These are phyloP conservation scores for Leptographium wingfieldii DNA, from an alignment of 2,329 filamentous ascomycete genomes.

Conservation along the genomic window DNA sequence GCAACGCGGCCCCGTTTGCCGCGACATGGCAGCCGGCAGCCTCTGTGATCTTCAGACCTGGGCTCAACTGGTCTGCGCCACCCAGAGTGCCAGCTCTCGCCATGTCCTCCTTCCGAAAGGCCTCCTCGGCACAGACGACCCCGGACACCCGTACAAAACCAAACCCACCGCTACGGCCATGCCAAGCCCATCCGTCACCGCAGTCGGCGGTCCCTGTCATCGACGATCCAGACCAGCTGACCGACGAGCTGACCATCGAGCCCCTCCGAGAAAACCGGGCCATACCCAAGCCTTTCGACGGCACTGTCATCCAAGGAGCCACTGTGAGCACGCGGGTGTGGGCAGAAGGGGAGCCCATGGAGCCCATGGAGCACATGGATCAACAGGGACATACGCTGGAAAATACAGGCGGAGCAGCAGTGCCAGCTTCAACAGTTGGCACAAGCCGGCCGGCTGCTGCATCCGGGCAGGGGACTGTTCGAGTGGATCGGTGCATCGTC, in stretches of 20 bases:
- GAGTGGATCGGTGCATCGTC: background rate
- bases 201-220: background rate
- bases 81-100: background rate
- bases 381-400: background rate
- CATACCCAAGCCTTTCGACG: background rate
- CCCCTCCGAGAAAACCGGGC: background rate
- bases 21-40: background rate
- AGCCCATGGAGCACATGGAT: background rate
- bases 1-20: background rate
- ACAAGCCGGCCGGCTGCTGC: background rate
- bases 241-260: too few species aligned
- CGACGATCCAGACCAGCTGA: background rate
- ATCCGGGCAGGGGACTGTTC: background rate
- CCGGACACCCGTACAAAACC: too few species aligned
- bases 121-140: background rate
- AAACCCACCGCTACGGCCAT: too few species aligned
- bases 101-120: background rate
- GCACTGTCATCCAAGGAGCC: background rate
- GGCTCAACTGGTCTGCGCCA: slow-evolving; percentile 8
- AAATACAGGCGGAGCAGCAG: background rate
- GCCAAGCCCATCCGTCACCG: background rate
- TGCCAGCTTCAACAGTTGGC: background rate
- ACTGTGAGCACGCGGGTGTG: background rate
- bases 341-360: background rate
- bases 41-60: slow-evolving; percentile 1